These are phyloP conservation scores for Didymella pinodella DNA, from an alignment of 2,329 filamentous ascomycete species.

Conservation along the genomic window DNA sequence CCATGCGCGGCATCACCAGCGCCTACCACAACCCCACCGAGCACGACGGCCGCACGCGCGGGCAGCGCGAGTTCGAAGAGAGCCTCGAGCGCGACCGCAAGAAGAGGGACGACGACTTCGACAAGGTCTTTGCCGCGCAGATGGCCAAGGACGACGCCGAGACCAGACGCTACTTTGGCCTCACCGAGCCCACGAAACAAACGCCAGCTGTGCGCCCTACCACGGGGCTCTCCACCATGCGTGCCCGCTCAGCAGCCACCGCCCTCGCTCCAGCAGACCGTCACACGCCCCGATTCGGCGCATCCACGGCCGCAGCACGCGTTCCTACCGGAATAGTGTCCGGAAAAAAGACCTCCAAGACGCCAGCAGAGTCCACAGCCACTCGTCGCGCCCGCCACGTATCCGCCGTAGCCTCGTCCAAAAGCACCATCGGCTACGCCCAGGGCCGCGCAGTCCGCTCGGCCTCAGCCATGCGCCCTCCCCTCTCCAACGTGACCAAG, in stretches of 20 bases:
- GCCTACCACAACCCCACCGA: constrained; percentile 66
- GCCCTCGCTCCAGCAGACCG: constrained; percentile 47
- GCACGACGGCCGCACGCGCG: constrained; percentile 70
- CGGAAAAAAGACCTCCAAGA: constrained; percentile 52
- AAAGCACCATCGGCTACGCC: constrained; percentile 84
- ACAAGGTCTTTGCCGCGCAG: constrained; percentile 69
- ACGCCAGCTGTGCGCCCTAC: constrained; percentile 13
- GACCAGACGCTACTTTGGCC: constrained; percentile 50
- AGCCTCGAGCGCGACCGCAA: constrained; percentile 55
- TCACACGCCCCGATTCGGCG: constrained; percentile 49
- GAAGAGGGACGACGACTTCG: constrained; percentile 71
- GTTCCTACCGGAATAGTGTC: constrained; percentile 43
- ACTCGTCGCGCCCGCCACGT: constrained; percentile 68
- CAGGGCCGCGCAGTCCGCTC: constrained; percentile 71
- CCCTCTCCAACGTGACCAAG: constrained; percentile 48
- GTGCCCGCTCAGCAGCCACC: constrained; percentile 60
- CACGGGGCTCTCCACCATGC: constrained; percentile 59
- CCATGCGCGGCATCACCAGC: constrained; percentile 60
- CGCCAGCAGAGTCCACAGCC: constrained; percentile 56
- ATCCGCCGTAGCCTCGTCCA: constrained; percentile 72
- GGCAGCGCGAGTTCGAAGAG: constrained; percentile 65
- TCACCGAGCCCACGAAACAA: constrained; percentile 41
- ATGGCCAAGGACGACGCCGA: constrained; percentile 61
- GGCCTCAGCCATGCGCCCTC: constrained; percentile 48
- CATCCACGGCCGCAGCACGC: constrained; percentile 52